Evolutionary conservation across 2,329 filamentous ascomycete species (phyloP).

Genomic region (Fusarium sp.): DNA sequence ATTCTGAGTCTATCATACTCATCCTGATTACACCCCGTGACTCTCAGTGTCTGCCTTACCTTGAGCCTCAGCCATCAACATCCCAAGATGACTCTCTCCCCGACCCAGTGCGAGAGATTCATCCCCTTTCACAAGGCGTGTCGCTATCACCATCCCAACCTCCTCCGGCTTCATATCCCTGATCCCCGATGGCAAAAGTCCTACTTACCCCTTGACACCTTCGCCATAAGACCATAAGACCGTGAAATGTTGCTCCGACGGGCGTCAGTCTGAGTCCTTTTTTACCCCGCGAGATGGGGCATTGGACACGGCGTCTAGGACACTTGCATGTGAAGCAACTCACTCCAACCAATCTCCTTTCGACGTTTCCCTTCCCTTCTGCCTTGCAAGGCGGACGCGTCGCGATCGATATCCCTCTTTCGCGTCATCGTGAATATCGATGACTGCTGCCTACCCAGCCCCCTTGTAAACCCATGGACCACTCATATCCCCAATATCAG

Average conservation of each 20-base stretch:
- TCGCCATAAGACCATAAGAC: slow-evolving; percentile 24
- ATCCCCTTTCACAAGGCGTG: slow-evolving; percentile 24
- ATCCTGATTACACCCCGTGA: slow-evolving; percentile 7
- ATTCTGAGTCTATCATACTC: not conserved
- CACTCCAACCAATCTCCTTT: slow-evolving; percentile 7
- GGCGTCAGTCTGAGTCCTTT: slow-evolving; percentile 17
- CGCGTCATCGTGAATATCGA: slow-evolving; percentile 19
- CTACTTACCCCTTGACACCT: slow-evolving; percentile 10
- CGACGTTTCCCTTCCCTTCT: slow-evolving; percentile 6
- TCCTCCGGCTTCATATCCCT: slow-evolving; percentile 11
- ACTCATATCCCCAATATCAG: not conserved
- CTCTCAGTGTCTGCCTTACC: not conserved
- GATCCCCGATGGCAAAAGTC: slow-evolving; percentile 25
- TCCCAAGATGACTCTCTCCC: not conserved
- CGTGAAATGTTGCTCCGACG: slow-evolving; percentile 19
- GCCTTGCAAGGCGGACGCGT: slow-evolving; percentile 4
- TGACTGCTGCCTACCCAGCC: slow-evolving; percentile 38
- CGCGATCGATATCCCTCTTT: slow-evolving; percentile 2
- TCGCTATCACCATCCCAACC: slow-evolving; percentile 16
- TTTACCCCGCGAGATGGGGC: slow-evolving; percentile 2
- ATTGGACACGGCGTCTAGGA: slow-evolving; percentile 15
- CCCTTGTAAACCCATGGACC: not conserved
- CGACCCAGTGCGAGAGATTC: slow-evolving; percentile 26
- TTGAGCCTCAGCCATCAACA: not conserved
- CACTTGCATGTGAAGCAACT: slow-evolving; percentile 7